Percentiles rank a stretch among this genome's conserved stretches.
These are phyloP conservation scores for Myotisia sp. DNA, from an alignment of 2,329 filamentous ascomycete species.

Conservation along the genomic window DNA sequence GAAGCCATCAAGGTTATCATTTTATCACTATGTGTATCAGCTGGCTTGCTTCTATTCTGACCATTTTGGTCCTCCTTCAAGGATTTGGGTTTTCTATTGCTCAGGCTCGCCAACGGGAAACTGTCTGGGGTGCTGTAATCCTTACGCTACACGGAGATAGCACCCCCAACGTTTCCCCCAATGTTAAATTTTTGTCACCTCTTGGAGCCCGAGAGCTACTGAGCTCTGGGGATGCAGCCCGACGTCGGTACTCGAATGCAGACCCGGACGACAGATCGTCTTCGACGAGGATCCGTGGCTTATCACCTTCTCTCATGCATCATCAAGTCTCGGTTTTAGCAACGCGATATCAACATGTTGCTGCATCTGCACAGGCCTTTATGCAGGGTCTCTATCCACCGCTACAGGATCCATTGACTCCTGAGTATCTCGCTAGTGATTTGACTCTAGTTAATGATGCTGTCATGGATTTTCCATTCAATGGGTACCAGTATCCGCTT, in stretches of 20 bases:
- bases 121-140: slow-evolving; percentile 37
- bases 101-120: slow-evolving; percentile 19
- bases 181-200: slow-evolving; percentile 30
- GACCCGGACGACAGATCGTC: slow-evolving; percentile 13
- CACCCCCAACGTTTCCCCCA: slow-evolving; percentile 32
- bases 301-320: slow-evolving; percentile 34
- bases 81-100: no score
- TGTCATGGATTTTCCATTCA: slow-evolving; percentile 34
- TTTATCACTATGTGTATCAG: no score
- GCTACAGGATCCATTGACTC: slow-evolving; percentile 21
- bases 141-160: slow-evolving; percentile 43
- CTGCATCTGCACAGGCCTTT: slow-evolving; percentile 45
- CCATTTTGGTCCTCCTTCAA: no score
- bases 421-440: slow-evolving; percentile 21
- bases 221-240: slow-evolving; percentile 37
- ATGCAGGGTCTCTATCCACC: slow-evolving; percentile 49
- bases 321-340: slow-evolving; percentile 37
- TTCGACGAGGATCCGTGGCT: slow-evolving; percentile 28
- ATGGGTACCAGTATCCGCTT: slow-evolving; percentile 44
- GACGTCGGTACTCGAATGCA: slow-evolving; percentile 38
- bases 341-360: slow-evolving; percentile 33
- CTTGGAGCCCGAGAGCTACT: slow-evolving; percentile 43
- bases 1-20: no score
- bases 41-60: no score
- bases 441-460: slow-evolving; percentile 35